phyloP scores from a whole-genome alignment of 805 yeast species.

The Komagataella ulmi region DNA sequence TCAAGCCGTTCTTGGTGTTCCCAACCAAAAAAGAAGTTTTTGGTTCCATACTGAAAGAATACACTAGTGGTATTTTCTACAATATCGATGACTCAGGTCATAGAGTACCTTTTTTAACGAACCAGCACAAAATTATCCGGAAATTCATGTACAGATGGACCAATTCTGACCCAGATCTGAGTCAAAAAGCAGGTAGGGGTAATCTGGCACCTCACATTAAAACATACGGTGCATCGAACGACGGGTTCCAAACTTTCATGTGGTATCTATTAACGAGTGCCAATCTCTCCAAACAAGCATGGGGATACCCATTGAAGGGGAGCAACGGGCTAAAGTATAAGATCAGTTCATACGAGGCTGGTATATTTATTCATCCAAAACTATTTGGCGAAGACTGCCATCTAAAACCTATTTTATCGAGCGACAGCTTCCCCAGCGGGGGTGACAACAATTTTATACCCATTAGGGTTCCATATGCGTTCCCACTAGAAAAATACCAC shows the following conservation, averaged over 20 bases:
- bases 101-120: slow-evolving; percentile 1
- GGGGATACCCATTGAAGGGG: slow-evolving; percentile 41
- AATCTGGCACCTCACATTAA: slow-evolving; percentile 44
- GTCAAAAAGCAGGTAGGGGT: slow-evolving; percentile 13
- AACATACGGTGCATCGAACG: slow-evolving; percentile 43
- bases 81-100: slow-evolving; percentile 15
- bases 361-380: slow-evolving; percentile 30
- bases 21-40: slow-evolving; percentile 17
- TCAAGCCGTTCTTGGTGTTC: slow-evolving; percentile 17
- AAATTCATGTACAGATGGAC: slow-evolving; percentile 35
- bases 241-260: slow-evolving; percentile 32
- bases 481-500: slow-evolving; percentile 33
- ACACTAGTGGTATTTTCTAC: slow-evolving; percentile 32
- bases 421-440: slow-evolving; percentile 13
- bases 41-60: slow-evolving; percentile 5
- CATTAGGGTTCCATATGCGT: slow-evolving; percentile 36
- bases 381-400: slow-evolving; percentile 7
- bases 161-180: slow-evolving; percentile 13
- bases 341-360: slow-evolving; percentile 38
- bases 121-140: slow-evolving; percentile 27
- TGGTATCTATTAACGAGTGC: slow-evolving; percentile 72
- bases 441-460: slow-evolving; percentile 10
- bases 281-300: slow-evolving; percentile 65
- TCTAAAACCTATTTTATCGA: slow-evolving; percentile 30
- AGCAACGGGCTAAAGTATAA: slow-evolving; percentile 15